A percentile compares a stretch with the other conserved stretches of the same genome.
phyloP scores from a whole-genome alignment of 2,329 filamentous ascomycete species.

The Xenoacremonium recifei region DNA sequence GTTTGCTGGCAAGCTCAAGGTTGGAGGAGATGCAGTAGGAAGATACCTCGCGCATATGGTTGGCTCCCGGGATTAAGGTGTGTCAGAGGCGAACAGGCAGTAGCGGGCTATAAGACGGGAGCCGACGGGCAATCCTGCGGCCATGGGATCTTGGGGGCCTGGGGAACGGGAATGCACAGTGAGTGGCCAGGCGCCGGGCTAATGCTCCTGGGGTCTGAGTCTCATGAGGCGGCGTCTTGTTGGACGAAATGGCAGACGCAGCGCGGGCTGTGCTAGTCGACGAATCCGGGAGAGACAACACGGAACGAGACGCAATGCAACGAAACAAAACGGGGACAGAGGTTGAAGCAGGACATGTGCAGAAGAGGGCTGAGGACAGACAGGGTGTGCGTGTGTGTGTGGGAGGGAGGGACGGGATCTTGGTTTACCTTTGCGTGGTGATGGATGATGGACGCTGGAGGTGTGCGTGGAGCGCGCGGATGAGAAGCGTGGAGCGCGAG shows the following conservation, averaged over 20 bases:
- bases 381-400: slow-evolving; percentile 7
- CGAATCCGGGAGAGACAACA: slow-evolving; percentile 14
- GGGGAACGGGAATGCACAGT: not conserved
- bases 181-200: not conserved
- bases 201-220: not conserved
- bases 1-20: slow-evolving; percentile 38
- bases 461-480: slow-evolving; percentile 1
- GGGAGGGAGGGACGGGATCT: slow-evolving; percentile 9
- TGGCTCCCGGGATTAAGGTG: slow-evolving; percentile 38
- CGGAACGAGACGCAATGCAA: not conserved
- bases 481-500: slow-evolving; percentile 18
- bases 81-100: slow-evolving; percentile 19
- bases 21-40: slow-evolving; percentile 41
- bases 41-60: slow-evolving; percentile 50
- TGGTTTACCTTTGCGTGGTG: slow-evolving; percentile 26
- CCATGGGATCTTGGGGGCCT: not conserved
- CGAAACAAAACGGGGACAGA: slow-evolving; percentile 2
- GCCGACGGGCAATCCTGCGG: slow-evolving; percentile 22
- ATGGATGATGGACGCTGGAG: slow-evolving; percentile 7
- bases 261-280: not conserved
- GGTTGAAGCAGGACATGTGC: slow-evolving; percentile 2
- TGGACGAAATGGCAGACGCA: not conserved
- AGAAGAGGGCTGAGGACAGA: slow-evolving; percentile 11
- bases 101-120: slow-evolving; percentile 25
- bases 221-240: not conserved